Evolutionary conservation across 1,139 yeast species (phyloP).

Genomic region (Scheffersomyces insectosa): DNA sequence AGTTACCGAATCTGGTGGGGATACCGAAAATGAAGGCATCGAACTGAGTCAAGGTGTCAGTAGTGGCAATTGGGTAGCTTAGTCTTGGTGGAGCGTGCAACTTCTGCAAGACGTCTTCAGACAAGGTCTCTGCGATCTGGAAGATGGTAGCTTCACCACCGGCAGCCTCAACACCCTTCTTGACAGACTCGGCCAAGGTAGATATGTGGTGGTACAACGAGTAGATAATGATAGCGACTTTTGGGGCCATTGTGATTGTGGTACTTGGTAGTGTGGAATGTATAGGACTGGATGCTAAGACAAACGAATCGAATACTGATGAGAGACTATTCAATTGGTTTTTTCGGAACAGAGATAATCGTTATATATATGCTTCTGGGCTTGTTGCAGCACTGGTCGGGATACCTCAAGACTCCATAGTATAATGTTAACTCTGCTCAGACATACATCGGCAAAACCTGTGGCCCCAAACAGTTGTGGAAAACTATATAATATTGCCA

Average conservation of each 20-base stretch:
- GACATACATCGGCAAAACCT: too few species aligned
- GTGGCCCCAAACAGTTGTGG: too few species aligned
- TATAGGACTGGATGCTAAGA: background rate
- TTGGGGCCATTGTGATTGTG: slow-evolving; percentile 25
- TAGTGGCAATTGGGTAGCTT: slow-evolving; percentile 32
- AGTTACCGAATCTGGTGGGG: slow-evolving; percentile 41
- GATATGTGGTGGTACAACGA: slow-evolving; percentile 39
- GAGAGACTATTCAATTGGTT: too few species aligned
- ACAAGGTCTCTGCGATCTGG: slow-evolving; percentile 40
- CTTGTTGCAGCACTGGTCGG: too few species aligned
- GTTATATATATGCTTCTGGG: too few species aligned
- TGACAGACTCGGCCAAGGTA: slow-evolving; percentile 34
- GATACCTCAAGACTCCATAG: too few species aligned
- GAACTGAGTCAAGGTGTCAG: slow-evolving; percentile 32
- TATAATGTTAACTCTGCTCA: too few species aligned
- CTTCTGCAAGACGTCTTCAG: slow-evolving; percentile 26
- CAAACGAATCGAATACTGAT: too few species aligned
- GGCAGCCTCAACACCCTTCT: slow-evolving; percentile 39
- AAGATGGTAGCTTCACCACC: slow-evolving; percentile 40
- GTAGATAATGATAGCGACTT: slow-evolving; percentile 40
- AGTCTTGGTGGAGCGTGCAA: slow-evolving; percentile 37
- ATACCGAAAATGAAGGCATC: slow-evolving; percentile 42
- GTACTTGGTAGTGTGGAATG: background rate
- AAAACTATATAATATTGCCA: too few species aligned
- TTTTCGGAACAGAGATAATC: too few species aligned